These are phyloP conservation scores for Fusarium tjaetaba DNA, from an alignment of 2,329 filamentous ascomycete genomes.

Conservation along the genomic window DNA sequence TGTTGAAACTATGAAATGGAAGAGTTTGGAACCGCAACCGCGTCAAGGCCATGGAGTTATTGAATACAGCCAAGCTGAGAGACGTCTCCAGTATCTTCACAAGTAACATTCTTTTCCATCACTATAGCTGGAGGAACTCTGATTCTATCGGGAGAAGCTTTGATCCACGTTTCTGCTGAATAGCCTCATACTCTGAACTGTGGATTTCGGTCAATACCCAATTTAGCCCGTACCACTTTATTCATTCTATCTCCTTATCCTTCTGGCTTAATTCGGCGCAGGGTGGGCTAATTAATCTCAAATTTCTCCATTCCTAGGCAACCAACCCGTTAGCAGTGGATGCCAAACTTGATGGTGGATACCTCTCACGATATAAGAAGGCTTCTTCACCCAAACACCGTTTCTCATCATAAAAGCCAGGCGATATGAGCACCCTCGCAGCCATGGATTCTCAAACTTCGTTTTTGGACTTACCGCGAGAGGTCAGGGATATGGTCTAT, in stretches of 20 bases:
- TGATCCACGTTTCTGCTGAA: too few species aligned
- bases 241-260: background rate
- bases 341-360: background rate
- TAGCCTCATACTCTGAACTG: too few species aligned
- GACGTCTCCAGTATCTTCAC: rapidly evolving
- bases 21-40: background rate
- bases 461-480: background rate
- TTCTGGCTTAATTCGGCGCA: background rate
- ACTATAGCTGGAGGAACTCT: background rate
- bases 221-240: background rate
- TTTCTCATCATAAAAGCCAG: rapidly evolving
- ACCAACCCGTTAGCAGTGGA: background rate
- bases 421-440: rapidly evolving
- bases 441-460: background rate
- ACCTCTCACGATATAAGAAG: background rate
- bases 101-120: background rate
- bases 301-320: background rate
- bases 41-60: rapidly evolving
- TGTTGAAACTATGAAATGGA: background rate
- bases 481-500: background rate
- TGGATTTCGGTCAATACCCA: background rate
- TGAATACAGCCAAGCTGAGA: rapidly evolving
- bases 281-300: background rate
- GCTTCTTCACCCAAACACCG: too few species aligned
- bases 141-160: rapidly evolving